These are phyloP conservation scores for Agaricus sinodeliciosus DNA, from an alignment of 768 basidiomycete genomes.

Conservation along the genomic window DNA sequence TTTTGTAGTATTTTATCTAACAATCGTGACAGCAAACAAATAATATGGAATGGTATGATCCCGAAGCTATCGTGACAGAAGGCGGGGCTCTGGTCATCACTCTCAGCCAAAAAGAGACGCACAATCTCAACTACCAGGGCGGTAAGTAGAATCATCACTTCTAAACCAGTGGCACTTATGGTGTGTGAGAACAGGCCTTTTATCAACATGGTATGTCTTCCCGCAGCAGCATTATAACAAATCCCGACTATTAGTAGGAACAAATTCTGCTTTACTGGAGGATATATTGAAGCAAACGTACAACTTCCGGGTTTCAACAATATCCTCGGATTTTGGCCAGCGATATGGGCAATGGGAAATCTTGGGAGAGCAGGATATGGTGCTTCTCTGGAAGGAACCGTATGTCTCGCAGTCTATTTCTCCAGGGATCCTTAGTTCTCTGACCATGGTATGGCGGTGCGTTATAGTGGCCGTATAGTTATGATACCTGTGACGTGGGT, in stretches of 20 bases:
- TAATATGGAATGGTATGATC: conserved; percentile 86
- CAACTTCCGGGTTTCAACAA: conserved; percentile 62
- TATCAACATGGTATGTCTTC: conserved; percentile 35
- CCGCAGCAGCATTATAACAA: neutral
- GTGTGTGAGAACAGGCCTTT: conserved; percentile 28
- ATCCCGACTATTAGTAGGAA: conserved; percentile 39
- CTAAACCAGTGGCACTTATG: conserved; percentile 11
- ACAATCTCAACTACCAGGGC: conserved; percentile 66
- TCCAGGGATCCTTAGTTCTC: neutral
- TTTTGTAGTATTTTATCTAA: neutral
- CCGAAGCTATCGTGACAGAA: conserved; percentile 66
- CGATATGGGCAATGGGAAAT: conserved; percentile 72
- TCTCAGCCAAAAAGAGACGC: conserved; percentile 52
- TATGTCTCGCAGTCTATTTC: conserved; percentile 22
- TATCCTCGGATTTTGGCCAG: conserved; percentile 70
- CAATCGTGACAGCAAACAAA: conserved; percentile 36
- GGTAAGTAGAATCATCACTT: conserved; percentile 31
- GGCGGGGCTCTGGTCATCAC: conserved; percentile 73
- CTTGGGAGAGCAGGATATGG: conserved; percentile 79
- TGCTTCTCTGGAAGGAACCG: conserved; percentile 75
- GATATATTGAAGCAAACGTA: conserved; percentile 61
- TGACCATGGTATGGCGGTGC: neutral
- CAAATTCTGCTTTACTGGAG: conserved; percentile 87
- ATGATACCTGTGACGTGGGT: conserved; percentile 80
- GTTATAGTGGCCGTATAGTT: conserved; percentile 73